Conservation (phyloP, 1,284 basidiomycete species). For the Pseudozyma sp. region DNA sequence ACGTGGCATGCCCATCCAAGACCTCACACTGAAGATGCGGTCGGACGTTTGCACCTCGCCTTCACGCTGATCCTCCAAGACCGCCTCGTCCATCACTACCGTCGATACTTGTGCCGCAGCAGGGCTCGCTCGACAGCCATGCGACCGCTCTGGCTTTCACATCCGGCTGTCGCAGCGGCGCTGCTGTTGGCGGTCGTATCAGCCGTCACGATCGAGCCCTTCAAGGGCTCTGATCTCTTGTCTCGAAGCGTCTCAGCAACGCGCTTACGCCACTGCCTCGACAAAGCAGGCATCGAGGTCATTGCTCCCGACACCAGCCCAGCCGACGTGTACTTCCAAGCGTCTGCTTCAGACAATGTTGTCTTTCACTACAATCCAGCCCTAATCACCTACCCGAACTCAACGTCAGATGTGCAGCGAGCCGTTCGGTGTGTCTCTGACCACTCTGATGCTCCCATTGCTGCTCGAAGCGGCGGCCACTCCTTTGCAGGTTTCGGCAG, state of each 20-base stretch:
- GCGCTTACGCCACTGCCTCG: conserved; percentile 18
- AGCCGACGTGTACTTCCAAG: conserved; percentile 34
- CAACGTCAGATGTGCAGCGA: conserved; percentile 47
- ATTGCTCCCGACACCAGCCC: conserved; percentile 33
- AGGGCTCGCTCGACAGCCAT: too few species aligned
- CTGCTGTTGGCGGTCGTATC: too few species aligned
- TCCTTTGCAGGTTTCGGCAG: conserved; percentile 65
- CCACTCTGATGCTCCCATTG: conserved; percentile 48
- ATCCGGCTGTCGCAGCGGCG: too few species aligned
- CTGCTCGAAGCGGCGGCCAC: conserved; percentile 68
- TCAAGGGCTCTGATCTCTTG: too few species aligned
- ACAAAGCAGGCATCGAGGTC: conserved; percentile 26
- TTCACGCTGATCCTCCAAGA: too few species aligned
- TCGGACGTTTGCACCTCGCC: too few species aligned
- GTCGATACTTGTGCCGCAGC: too few species aligned
- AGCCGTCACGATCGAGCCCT: too few species aligned
- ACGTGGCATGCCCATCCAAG: too few species aligned
- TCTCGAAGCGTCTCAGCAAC: conserved; percentile 7
- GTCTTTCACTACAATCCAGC: conserved; percentile 66
- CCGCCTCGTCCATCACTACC: too few species aligned
- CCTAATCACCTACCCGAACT: conserved; percentile 62
- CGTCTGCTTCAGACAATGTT: conserved; percentile 66
- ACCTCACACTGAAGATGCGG: too few species aligned
- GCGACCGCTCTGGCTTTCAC: too few species aligned
- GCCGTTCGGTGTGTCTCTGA: conserved; percentile 48